phyloP scores from a whole-genome alignment of 2,329 filamentous ascomycete species.

The Fusarium sambucinum region DNA sequence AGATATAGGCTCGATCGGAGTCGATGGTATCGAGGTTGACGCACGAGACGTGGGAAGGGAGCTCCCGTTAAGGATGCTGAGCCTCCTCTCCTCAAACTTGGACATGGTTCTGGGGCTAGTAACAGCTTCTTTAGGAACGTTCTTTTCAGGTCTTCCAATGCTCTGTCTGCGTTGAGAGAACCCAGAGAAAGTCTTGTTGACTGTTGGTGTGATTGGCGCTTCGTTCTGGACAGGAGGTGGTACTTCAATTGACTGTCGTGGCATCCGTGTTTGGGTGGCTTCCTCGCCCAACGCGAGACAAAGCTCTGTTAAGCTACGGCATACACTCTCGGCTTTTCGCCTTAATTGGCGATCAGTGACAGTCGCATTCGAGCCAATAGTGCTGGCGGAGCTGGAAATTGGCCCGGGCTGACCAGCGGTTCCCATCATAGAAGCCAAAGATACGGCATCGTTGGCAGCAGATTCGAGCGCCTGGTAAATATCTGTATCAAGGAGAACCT shows the following conservation, averaged over 20 bases:
- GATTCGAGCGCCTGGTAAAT: conserved; percentile 85
- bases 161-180: conserved; percentile 58
- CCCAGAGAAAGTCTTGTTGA: conserved; percentile 57
- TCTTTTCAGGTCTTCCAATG: conserved; percentile 55
- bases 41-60: conserved; percentile 61
- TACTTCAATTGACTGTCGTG: conserved; percentile 38
- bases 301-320: conserved; percentile 90
- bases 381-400: conserved; percentile 74
- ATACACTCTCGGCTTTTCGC: conserved; percentile 92
- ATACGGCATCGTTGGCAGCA: conserved; percentile 83
- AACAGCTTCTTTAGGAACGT: conserved; percentile 51
- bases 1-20: conserved; percentile 54
- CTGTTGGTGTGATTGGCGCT: conserved; percentile 58
- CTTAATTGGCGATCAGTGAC: conserved; percentile 86
- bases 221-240: conserved; percentile 36
- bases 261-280: conserved; percentile 52
- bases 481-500: conserved; percentile 74
- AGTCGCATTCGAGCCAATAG: conserved; percentile 65
- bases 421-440: conserved; percentile 82
- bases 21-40: conserved; percentile 55
- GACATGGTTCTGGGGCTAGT: conserved; percentile 63
- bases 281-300: conserved; percentile 85
- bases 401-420: conserved; percentile 75
- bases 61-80: conserved; percentile 60
- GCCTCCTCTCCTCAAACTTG: conserved; percentile 66